A percentile compares a stretch with the other conserved stretches of the same genome.
Conservation (phyloP, 2,329 filamentous ascomycete genomes). For the Diaporthe nobilis region DNA sequence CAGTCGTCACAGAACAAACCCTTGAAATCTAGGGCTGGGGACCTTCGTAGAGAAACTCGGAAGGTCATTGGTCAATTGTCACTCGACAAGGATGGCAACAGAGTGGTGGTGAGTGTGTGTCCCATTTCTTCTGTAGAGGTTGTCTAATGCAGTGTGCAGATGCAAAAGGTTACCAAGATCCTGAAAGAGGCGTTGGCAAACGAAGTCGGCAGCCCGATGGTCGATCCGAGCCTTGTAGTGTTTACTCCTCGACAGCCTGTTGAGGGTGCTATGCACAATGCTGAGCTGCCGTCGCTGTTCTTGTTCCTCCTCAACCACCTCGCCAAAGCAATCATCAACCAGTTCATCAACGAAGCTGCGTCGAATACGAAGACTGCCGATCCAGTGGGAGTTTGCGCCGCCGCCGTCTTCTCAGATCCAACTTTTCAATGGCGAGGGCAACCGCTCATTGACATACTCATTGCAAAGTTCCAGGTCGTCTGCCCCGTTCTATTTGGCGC, state of each 20-base stretch:
- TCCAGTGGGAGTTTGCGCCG: conserved; percentile 78
- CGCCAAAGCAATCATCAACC: conserved; percentile 76
- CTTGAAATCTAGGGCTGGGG: conserved; percentile 77
- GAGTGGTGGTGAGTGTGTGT: conserved; percentile 55
- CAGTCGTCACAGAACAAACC: conserved; percentile 68
- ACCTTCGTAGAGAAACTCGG: conserved; percentile 79
- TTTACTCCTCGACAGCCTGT: conserved; percentile 56
- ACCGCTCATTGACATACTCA: conserved; percentile 80
- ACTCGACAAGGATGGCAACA: conserved; percentile 57
- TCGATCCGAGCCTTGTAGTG: conserved; percentile 69
- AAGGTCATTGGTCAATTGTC: conserved; percentile 81
- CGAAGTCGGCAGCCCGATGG: conserved; percentile 59
- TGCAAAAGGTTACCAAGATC: conserved; percentile 62
- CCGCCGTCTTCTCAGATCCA: conserved; percentile 76
- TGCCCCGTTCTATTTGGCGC: conserved; percentile 92
- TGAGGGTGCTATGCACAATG: conserved; percentile 59
- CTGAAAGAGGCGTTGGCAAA: conserved; percentile 67
- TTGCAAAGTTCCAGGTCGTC: conserved; percentile 84
- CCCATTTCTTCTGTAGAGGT: conserved; percentile 34
- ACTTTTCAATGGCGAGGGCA: conserved; percentile 75
- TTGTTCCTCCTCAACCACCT: conserved; percentile 83
- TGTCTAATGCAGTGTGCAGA: conserved; percentile 49
- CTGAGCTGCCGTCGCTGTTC: conserved; percentile 69
- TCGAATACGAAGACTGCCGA: conserved; percentile 75
- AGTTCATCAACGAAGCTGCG: conserved; percentile 74